These are phyloP conservation scores for Boletus reticulatus DNA, from an alignment of 768 basidiomycete species.

Conservation along the genomic window DNA sequence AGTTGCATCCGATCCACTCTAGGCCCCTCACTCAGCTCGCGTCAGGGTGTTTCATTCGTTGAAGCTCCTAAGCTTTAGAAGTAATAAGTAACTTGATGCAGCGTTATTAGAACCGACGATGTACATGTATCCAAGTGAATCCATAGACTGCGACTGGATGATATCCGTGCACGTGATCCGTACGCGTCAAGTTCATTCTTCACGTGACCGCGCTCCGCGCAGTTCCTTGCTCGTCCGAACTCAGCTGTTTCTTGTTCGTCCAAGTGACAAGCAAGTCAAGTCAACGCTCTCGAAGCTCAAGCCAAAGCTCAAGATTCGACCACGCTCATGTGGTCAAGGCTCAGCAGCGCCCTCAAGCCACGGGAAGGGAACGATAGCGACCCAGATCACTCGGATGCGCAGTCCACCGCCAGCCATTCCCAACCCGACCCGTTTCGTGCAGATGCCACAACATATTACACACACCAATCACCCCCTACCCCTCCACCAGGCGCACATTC, in stretches of 20 bases:
- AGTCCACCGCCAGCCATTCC: constrained; percentile 34
- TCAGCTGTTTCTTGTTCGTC: neutral
- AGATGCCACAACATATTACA: constrained; percentile 74
- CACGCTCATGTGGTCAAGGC: constrained; percentile 57
- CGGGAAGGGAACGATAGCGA: constrained; percentile 28
- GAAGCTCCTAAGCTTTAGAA: constrained; percentile 28
- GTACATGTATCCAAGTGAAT: constrained; percentile 8
- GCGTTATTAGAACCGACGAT: neutral
- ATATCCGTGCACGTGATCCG: constrained; percentile 21
- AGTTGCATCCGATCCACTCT: constrained; percentile 15
- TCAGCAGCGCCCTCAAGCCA: constrained; percentile 54
- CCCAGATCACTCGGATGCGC: constrained; percentile 13
- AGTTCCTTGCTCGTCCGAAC: neutral
- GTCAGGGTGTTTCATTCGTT: constrained; percentile 27
- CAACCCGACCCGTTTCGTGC: constrained; percentile 74
- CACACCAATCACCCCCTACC: constrained; percentile 67
- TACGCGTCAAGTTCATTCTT: constrained; percentile 27
- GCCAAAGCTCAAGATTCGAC: neutral
- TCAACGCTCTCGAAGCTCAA: neutral
- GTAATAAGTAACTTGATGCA: neutral
- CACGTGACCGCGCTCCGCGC: constrained; percentile 23
- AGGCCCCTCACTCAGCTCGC: neutral
- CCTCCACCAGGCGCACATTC: constrained; percentile 53
- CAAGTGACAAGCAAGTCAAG: neutral
- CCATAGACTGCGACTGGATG: constrained; percentile 5